phyloP scores from a whole-genome alignment of 495 filamentous ascomycete species.

The Monascus purpureus region DNA sequence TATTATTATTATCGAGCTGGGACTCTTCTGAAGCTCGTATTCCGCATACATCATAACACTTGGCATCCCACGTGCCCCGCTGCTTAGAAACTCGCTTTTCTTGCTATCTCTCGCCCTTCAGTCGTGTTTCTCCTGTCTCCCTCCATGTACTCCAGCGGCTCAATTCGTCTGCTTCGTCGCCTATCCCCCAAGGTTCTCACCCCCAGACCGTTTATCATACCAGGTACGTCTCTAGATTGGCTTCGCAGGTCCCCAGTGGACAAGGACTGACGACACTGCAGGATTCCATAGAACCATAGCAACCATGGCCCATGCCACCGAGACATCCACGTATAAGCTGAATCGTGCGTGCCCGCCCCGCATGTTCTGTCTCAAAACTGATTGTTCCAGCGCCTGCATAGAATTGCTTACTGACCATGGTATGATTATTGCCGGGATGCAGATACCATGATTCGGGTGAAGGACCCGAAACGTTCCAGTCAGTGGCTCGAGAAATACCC shows the following conservation, averaged over 20 bases:
- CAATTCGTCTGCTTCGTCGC: conserved; percentile 7
- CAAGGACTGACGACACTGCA: too few relatives aligned
- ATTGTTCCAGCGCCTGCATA: neutral
- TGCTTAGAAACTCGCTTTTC: too few relatives aligned
- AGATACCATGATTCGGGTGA: conserved; percentile 73
- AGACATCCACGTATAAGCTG: conserved; percentile 73
- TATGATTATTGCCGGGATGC: conserved; percentile 4
- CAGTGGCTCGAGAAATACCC: conserved; percentile 1
- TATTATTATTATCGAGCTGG: too few relatives aligned
- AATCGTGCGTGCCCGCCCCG: conserved; percentile 46
- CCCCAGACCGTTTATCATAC: conserved; percentile 8
- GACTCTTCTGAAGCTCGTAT: too few relatives aligned
- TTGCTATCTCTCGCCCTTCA: too few relatives aligned
- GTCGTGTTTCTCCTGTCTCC: conserved; percentile 1
- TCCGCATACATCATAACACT: too few relatives aligned
- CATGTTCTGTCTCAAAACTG: neutral
- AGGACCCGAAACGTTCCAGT: conserved; percentile 78
- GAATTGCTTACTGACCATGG: neutral
- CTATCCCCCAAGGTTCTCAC: conserved; percentile 15
- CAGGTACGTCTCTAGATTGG: conserved; percentile 7
- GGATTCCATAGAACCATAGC: conserved; percentile 22
- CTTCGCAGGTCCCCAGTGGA: too few relatives aligned
- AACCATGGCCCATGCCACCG: conserved; percentile 57
- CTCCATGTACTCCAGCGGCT: conserved; percentile 11
- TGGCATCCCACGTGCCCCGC: too few relatives aligned